Percentiles rank a stretch among this genome's conserved stretches.
These are phyloP conservation scores for Cutaneotrichosporon dermatis DNA, from an alignment of 1,284 basidiomycete species.

Conservation along the genomic window DNA sequence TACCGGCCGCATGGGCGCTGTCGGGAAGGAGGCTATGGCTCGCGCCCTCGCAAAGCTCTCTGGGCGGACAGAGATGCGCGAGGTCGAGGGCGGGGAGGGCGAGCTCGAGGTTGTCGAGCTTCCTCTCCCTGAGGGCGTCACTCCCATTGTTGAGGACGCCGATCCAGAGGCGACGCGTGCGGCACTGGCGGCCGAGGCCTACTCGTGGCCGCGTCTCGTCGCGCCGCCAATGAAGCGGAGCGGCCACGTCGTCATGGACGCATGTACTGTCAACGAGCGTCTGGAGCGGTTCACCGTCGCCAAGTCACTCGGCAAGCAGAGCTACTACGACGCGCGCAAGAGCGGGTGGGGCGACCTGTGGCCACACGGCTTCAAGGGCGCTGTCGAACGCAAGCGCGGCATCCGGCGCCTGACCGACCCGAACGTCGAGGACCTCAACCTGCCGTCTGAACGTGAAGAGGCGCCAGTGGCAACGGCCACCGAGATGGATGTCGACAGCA, in stretches of 20 bases:
- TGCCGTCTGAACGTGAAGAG: constrained; percentile 10
- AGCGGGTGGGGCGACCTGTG: constrained; percentile 90
- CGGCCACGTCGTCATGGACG: constrained; percentile 89
- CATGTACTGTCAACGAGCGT: constrained; percentile 74
- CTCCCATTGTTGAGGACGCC: neutral
- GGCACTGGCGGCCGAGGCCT: constrained; percentile 52
- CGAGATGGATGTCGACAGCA: neutral
- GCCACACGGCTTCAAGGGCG: constrained; percentile 75
- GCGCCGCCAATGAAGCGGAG: constrained; percentile 85
- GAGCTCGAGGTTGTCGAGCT: constrained; percentile 23
- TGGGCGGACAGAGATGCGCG: constrained; percentile 27
- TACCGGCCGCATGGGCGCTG: constrained; percentile 31
- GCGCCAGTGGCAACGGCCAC: too few relatives aligned
- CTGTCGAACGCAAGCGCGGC: constrained; percentile 56
- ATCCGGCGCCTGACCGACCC: constrained; percentile 32
- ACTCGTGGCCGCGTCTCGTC: constrained; percentile 83
- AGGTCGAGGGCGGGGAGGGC: constrained; percentile 38
- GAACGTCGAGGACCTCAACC: neutral
- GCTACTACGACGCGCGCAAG: constrained; percentile 92
- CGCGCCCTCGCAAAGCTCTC: constrained; percentile 23
- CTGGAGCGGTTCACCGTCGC: constrained; percentile 76
- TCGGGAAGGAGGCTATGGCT: constrained; percentile 34
- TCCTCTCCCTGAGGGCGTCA: neutral
- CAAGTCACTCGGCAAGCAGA: constrained; percentile 87
- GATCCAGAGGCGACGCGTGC: constrained; percentile 17